Conservation (phyloP, 257 asterid species). For the Nicotiana tabacum region DNA sequence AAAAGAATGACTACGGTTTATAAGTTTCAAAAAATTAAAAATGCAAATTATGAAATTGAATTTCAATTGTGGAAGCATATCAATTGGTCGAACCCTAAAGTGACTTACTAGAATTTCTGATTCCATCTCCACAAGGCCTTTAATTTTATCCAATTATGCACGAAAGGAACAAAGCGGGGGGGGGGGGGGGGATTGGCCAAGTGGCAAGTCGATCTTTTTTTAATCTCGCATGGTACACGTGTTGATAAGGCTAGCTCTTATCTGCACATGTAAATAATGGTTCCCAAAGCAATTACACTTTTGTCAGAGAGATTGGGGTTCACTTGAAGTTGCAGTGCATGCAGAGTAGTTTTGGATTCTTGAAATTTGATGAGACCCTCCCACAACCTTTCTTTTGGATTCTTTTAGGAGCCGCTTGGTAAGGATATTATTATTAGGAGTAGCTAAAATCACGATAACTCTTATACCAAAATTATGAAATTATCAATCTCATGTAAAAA, state of each 20-base stretch:
- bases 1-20: too few species aligned
- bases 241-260: constrained; percentile 32
- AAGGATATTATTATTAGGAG: too few species aligned
- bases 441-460: too few species aligned
- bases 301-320: background rate
- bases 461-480: too few species aligned
- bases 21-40: too few species aligned
- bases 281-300: constrained; percentile 12
- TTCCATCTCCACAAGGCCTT: background rate
- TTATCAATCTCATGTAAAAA: too few species aligned
- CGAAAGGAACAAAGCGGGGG: background rate
- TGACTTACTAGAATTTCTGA: background rate
- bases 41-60: too few species aligned
- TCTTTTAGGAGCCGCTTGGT: too few species aligned
- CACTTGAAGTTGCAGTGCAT: background rate
- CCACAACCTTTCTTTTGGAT: background rate
- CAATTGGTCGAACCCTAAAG: too few species aligned
- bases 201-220: background rate
- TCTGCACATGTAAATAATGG: constrained; percentile 26
- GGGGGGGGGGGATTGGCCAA: background rate
- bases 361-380: background rate
- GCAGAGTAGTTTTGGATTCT: background rate
- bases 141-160: background rate
- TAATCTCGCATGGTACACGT: constrained; percentile 8
- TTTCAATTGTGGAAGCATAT: too few species aligned